Evolutionary conservation across 768 basidiomycete species (phyloP).

Genomic region (Lactifluus volemus): DNA sequence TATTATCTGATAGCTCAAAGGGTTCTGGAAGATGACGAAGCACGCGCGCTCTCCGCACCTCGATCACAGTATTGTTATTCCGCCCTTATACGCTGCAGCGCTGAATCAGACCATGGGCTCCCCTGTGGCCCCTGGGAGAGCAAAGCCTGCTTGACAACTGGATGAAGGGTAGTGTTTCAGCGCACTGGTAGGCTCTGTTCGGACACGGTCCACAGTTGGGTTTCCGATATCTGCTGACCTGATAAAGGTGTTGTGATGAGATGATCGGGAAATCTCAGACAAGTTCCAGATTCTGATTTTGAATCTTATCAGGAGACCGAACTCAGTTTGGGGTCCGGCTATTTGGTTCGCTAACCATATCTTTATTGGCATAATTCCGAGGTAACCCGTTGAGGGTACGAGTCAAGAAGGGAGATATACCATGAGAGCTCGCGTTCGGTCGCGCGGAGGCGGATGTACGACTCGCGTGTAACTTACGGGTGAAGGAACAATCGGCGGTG

Average conservation of each 20-base stretch:
- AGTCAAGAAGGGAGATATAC: background rate
- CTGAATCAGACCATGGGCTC: background rate
- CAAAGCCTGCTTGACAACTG: background rate
- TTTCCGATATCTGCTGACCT: background rate
- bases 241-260: background rate
- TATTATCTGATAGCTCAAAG: background rate
- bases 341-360: background rate
- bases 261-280: constrained; percentile 4
- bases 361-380: background rate
- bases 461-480: constrained; percentile 1
- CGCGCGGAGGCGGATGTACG: background rate
- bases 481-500: background rate
- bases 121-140: background rate
- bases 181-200: background rate
- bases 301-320: constrained; percentile 5
- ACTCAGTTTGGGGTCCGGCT: background rate
- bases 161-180: background rate
- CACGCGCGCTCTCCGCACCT: background rate
- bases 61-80: background rate
- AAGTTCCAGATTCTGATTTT: background rate
- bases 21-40: constrained; percentile 14
- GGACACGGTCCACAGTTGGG: background rate
- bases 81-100: background rate
- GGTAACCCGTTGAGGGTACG: background rate
- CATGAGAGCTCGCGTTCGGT: background rate